Conservation (phyloP, 2,329 filamentous ascomycete species). For the Monosporascus cannonballus region DNA sequence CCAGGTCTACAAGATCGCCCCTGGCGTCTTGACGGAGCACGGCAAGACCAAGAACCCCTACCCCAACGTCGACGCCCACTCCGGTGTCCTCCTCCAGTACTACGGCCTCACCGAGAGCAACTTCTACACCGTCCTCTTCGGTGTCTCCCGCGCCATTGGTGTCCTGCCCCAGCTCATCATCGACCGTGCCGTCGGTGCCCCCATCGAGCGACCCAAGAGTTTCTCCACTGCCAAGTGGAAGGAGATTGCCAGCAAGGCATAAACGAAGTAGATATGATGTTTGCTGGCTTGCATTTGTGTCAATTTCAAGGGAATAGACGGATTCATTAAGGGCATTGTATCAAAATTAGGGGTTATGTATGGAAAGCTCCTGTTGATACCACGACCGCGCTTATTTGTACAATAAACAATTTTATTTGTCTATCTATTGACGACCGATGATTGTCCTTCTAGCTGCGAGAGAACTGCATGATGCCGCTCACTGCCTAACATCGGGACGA, state of each 20-base stretch:
- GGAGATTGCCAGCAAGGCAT: conserved; percentile 90
- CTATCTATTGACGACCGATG: background rate
- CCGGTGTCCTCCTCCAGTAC: conserved; percentile 98
- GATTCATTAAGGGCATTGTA: conserved; percentile 11
- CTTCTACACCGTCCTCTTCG: conserved; percentile 99
- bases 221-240: conserved; percentile 97
- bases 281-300: conserved; percentile 14
- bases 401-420: conserved; percentile 13
- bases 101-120: conserved; percentile 97
- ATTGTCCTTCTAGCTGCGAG: background rate
- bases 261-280: conserved; percentile 34
- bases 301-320: conserved; percentile 18
- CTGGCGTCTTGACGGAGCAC: conserved; percentile 95
- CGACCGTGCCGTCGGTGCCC: conserved; percentile 92
- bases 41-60: conserved; percentile 99
- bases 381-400: conserved; percentile 26
- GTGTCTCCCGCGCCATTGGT: conserved; percentile 95
- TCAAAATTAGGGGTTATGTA: conserved; percentile 6
- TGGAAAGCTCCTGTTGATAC: conserved; percentile 25
- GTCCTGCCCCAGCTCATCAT: conserved; percentile 99
- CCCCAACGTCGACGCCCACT: conserved; percentile 99
- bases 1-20: conserved; percentile 99
- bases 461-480: too few species aligned
- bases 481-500: too few species aligned
- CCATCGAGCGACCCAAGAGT: conserved; percentile 97